Percentiles rank a stretch among this genome's conserved stretches.
Evolutionary conservation across 2,329 filamentous ascomycete species (phyloP).

Genomic region (Fusarium marasasianum): DNA sequence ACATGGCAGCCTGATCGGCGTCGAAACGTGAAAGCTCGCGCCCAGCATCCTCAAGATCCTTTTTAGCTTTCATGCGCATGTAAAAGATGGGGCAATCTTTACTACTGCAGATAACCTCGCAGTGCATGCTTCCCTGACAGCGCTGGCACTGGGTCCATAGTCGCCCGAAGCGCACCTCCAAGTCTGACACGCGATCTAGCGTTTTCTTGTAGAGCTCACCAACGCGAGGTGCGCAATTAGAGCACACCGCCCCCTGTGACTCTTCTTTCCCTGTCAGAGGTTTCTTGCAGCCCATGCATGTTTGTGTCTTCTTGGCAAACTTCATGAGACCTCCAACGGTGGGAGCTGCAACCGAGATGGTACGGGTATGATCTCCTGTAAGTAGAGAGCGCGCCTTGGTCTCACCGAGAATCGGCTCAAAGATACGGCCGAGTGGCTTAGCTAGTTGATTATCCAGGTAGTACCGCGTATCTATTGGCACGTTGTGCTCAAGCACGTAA

Average conservation of each 20-base stretch:
- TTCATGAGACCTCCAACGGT: constrained; percentile 96
- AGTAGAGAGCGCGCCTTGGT: constrained; percentile 88
- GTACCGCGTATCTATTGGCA: constrained; percentile 98
- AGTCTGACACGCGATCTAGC: constrained; percentile 85
- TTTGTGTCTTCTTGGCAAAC: constrained; percentile 96
- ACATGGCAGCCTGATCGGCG: constrained; percentile 76
- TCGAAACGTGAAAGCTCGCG: constrained; percentile 93
- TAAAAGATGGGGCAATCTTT: constrained; percentile 99
- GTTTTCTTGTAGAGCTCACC: constrained; percentile 95
- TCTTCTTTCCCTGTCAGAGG: constrained; percentile 84
- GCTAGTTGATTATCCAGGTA: constrained; percentile 98
- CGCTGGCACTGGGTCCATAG: constrained; percentile 98
- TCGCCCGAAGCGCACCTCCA: constrained; percentile 91
- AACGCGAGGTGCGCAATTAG: constrained; percentile 83
- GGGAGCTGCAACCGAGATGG: constrained; percentile 91
- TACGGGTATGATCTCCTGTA: constrained; percentile 92
- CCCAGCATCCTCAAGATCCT: constrained; percentile 94
- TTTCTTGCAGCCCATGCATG: constrained; percentile 99
- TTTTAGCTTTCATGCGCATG: constrained; percentile 99
- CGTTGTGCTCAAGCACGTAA: constrained; percentile 95
- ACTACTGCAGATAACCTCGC: constrained; percentile 96
- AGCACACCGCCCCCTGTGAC: constrained; percentile 85
- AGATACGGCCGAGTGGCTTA: constrained; percentile 93
- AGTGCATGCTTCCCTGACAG: constrained; percentile 97
- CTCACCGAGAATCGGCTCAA: constrained; percentile 96